These are phyloP conservation scores for Inga oerstediana DNA, from an alignment of 306 rosid genomes.

Conservation along the genomic window DNA sequence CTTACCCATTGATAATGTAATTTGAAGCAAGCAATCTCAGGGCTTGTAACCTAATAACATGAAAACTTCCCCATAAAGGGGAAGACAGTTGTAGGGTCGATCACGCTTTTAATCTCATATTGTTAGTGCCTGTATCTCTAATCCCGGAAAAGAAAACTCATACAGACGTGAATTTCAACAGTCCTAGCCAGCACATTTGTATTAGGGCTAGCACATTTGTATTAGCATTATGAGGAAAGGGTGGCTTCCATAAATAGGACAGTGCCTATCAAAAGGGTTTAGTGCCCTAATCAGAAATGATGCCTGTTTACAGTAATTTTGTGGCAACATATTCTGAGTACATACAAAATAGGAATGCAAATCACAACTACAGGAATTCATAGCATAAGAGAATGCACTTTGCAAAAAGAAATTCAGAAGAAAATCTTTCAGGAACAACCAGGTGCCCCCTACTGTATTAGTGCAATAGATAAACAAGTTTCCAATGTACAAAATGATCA, in stretches of 20 bases:
- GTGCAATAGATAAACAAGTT: not conserved
- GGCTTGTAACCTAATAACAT: too few relatives aligned
- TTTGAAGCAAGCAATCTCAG: not conserved
- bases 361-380: not conserved
- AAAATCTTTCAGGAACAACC: not conserved
- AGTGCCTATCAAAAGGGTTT: not conserved
- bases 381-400: slow-evolving; percentile 9
- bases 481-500: not conserved
- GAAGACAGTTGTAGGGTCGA: too few relatives aligned
- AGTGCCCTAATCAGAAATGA: not conserved
- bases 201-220: not conserved
- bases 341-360: not conserved
- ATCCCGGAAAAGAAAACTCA: not conserved
- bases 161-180: not conserved
- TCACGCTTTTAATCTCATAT: too few relatives aligned
- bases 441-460: not conserved
- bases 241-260: not conserved
- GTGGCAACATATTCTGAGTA: not conserved
- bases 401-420: not conserved
- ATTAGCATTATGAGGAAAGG: not conserved
- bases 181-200: not conserved
- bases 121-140: too few relatives aligned
- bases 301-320: not conserved
- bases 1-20: not conserved
- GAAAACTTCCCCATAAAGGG: too few relatives aligned